Percentiles rank a stretch among this genome's conserved stretches.
phyloP scores from a whole-genome alignment of 805 yeast genomes.

The Sugiyamaella marilandica region DNA sequence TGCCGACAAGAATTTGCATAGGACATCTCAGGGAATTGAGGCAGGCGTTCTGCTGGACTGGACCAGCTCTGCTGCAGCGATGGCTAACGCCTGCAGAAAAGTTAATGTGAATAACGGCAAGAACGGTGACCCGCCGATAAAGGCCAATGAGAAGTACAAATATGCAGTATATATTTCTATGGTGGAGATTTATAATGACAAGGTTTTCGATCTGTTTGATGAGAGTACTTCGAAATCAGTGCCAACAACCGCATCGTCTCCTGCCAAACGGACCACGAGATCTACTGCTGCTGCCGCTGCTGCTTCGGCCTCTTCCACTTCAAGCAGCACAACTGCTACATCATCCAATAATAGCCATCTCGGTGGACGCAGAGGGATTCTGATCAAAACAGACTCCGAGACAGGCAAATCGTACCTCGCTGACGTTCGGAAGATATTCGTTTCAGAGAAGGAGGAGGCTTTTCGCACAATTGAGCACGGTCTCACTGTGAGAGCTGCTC shows the following conservation, averaged over 20 bases:
- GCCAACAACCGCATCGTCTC: background rate
- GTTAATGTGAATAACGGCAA: background rate
- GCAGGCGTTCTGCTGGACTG: conserved; percentile 24
- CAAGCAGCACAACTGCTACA: background rate
- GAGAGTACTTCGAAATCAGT: conserved; percentile 7
- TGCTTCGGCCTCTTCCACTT: background rate
- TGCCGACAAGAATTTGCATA: conserved; percentile 17
- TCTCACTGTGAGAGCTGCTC: conserved; percentile 38
- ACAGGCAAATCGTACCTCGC: conserved; percentile 44
- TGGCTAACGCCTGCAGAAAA: conserved; percentile 7
- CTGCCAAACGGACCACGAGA: background rate
- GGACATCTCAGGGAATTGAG: conserved; percentile 21
- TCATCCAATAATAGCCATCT: background rate
- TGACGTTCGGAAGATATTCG: conserved; percentile 39
- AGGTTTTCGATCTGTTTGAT: conserved; percentile 38
- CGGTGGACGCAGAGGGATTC: conserved; percentile 18
- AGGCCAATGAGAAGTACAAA: conserved; percentile 13
- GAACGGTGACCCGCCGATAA: background rate
- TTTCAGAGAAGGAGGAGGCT: conserved; percentile 37
- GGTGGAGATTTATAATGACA: conserved; percentile 50
- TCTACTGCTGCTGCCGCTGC: background rate
- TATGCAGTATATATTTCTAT: conserved; percentile 46
- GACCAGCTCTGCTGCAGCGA: conserved; percentile 11
- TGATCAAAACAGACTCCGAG: conserved; percentile 36
- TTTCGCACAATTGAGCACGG: conserved; percentile 38